Evolutionary conservation across 1,284 basidiomycete species (phyloP).

Genomic region (Gastroboletus turbinatus): DNA sequence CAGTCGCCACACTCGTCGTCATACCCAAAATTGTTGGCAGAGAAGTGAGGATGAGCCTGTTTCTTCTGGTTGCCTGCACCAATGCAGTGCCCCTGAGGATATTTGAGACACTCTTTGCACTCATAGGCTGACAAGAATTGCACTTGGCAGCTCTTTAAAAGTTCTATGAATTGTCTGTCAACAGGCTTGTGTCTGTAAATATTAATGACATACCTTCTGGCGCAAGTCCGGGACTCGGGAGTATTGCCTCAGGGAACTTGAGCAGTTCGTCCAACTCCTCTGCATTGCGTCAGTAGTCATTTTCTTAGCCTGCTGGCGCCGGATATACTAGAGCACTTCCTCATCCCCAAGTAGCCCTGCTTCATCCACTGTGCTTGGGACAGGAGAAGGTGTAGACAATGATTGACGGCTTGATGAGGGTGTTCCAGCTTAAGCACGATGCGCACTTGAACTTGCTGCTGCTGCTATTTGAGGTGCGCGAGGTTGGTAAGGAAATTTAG

Average conservation of each 20-base stretch:
- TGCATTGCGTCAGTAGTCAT: slow-evolving; percentile 80
- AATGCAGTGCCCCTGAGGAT: slow-evolving; percentile 80
- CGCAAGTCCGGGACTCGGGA: slow-evolving; percentile 66
- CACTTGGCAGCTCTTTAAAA: slow-evolving; percentile 60
- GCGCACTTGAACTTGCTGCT: slow-evolving; percentile 47
- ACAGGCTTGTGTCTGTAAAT: slow-evolving; percentile 1
- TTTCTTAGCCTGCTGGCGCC: slow-evolving; percentile 86
- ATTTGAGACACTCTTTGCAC: slow-evolving; percentile 89
- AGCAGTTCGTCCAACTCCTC: slow-evolving; percentile 86
- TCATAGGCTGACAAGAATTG: slow-evolving; percentile 84
- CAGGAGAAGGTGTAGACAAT: slow-evolving; percentile 78
- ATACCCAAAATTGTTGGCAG: slow-evolving; percentile 92
- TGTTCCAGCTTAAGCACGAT: slow-evolving; percentile 53
- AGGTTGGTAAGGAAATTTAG: slow-evolving; percentile 64
- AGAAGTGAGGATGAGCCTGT: slow-evolving; percentile 65
- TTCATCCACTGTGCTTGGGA: slow-evolving; percentile 75
- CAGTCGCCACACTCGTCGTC: slow-evolving; percentile 99
- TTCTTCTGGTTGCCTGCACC: slow-evolving; percentile 85
- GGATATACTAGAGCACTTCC: slow-evolving; percentile 96
- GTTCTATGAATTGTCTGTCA: slow-evolving; percentile 40
- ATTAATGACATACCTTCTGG: slow-evolving; percentile 61
- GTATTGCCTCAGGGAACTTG: slow-evolving; percentile 88
- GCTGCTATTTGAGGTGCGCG: slow-evolving; percentile 50
- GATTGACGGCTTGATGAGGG: slow-evolving; percentile 76
- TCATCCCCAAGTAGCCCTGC: slow-evolving; percentile 92